These are phyloP conservation scores for Symbiodinium pilosum DNA, from an alignment of 73 alveolate species.

Conservation along the genomic window DNA sequence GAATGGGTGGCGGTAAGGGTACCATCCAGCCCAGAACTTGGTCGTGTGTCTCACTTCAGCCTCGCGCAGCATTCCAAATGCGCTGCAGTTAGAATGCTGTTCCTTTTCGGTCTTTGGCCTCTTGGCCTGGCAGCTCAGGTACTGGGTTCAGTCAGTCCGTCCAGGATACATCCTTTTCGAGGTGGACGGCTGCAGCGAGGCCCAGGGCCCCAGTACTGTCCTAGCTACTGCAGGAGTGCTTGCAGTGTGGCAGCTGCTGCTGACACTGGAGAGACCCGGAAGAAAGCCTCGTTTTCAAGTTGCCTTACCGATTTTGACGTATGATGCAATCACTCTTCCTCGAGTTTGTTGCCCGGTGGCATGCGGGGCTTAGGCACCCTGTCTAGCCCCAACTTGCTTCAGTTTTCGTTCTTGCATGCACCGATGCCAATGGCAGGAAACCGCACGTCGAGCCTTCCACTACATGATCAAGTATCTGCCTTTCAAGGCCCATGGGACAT, in stretches of 20 bases:
- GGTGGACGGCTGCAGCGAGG: conserved; percentile 85
- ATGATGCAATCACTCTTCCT: no score
- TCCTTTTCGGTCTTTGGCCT: background rate
- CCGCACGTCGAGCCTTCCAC: conserved; percentile 59
- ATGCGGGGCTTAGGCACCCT: no score
- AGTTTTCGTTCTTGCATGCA: no score
- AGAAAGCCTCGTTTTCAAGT: no score
- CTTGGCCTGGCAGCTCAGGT: conserved; percentile 1
- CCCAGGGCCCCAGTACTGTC: no score
- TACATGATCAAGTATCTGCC: conserved; percentile 57
- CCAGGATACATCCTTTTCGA: conserved; percentile 85
- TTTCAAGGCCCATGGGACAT: conserved; percentile 33
- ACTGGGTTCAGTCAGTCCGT: conserved; percentile 77
- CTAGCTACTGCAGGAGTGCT: no score
- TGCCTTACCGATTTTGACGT: no score
- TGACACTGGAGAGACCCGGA: no score
- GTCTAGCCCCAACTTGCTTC: no score
- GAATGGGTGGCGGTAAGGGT: conserved; percentile 90
- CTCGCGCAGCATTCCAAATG: background rate
- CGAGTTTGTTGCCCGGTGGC: no score
- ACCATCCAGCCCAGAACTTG: conserved; percentile 32
- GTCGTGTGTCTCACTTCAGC: background rate
- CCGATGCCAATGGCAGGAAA: background rate
- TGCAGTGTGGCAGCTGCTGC: no score
- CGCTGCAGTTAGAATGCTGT: no score